Evolutionary conservation across 495 filamentous ascomycete species (phyloP).

Genomic region (Podospora pseudocomata): DNA sequence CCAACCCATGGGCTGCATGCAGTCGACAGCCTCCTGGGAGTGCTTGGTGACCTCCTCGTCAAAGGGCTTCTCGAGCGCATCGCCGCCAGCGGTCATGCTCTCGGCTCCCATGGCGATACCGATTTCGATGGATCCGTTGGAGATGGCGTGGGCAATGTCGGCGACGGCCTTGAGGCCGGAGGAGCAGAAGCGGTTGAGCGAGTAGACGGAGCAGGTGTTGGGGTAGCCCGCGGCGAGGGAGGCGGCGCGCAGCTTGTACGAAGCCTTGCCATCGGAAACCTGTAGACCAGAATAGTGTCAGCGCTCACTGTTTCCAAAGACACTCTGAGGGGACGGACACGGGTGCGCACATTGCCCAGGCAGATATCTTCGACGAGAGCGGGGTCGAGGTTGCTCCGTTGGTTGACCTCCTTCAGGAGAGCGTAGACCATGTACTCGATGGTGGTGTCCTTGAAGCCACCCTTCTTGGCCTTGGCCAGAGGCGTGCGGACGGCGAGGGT

Average conservation of each 20-base stretch:
- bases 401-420: conserved; percentile 68
- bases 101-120: conserved; percentile 88
- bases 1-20: conserved; percentile 95
- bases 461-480: conserved; percentile 71
- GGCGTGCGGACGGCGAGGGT: conserved; percentile 77
- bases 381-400: conserved; percentile 75
- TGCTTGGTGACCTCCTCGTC: conserved; percentile 69
- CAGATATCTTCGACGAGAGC: conserved; percentile 85
- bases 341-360: conserved; percentile 74
- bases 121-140: conserved; percentile 72
- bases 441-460: conserved; percentile 92
- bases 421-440: conserved; percentile 81
- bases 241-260: conserved; percentile 86
- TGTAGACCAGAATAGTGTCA: conserved; percentile 29
- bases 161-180: conserved; percentile 93
- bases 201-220: conserved; percentile 74
- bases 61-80: conserved; percentile 67
- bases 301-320: neutral
- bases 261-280: conserved; percentile 81
- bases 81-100: conserved; percentile 71
- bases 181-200: conserved; percentile 93
- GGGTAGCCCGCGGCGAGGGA: conserved; percentile 90
- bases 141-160: conserved; percentile 89
- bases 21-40: conserved; percentile 74
- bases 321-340: conserved; percentile 2